A percentile compares a stretch with the other conserved stretches of the same genome.
Evolutionary conservation across 306 rosid species (phyloP).

Genomic region (Crotalaria pallida): DNA sequence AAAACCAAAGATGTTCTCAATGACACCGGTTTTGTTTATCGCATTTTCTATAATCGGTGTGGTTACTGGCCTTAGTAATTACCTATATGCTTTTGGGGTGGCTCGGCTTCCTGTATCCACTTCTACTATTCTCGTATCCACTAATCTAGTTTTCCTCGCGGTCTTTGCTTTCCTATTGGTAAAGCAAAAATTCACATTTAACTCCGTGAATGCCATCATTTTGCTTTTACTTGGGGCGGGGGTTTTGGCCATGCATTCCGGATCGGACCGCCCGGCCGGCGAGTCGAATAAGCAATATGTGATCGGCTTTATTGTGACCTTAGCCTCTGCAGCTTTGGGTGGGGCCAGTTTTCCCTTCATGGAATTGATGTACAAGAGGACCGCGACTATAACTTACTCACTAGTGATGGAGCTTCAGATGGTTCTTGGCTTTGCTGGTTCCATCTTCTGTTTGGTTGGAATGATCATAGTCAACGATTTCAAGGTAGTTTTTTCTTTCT

Average conservation of each 20-base stretch:
- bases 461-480: slow-evolving; percentile 63
- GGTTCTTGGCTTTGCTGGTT: slow-evolving; percentile 43
- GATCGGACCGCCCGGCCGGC: slow-evolving; percentile 46
- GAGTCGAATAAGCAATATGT: slow-evolving; percentile 41
- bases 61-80: slow-evolving; percentile 46
- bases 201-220: slow-evolving; percentile 30
- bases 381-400: slow-evolving; percentile 37
- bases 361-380: slow-evolving; percentile 44
- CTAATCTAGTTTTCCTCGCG: slow-evolving; percentile 63
- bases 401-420: slow-evolving; percentile 59
- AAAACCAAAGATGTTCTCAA: slow-evolving; percentile 1
- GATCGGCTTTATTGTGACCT: slow-evolving; percentile 44
- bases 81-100: slow-evolving; percentile 47
- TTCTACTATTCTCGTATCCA: slow-evolving; percentile 38
- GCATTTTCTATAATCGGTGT: slow-evolving; percentile 37
- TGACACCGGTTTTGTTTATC: slow-evolving; percentile 26
- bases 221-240: slow-evolving; percentile 27
- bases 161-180: slow-evolving; percentile 11
- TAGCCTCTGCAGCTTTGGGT: slow-evolving; percentile 41
- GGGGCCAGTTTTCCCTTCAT: slow-evolving; percentile 50
- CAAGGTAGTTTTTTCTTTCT: slow-evolving; percentile 18
- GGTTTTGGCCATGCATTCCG: slow-evolving; percentile 39
- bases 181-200: slow-evolving; percentile 47
- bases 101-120: slow-evolving; percentile 52
- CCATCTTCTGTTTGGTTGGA: slow-evolving; percentile 45